These are phyloP conservation scores for Chaetomium fimeti DNA, from an alignment of 495 filamentous ascomycete species.

Conservation along the genomic window DNA sequence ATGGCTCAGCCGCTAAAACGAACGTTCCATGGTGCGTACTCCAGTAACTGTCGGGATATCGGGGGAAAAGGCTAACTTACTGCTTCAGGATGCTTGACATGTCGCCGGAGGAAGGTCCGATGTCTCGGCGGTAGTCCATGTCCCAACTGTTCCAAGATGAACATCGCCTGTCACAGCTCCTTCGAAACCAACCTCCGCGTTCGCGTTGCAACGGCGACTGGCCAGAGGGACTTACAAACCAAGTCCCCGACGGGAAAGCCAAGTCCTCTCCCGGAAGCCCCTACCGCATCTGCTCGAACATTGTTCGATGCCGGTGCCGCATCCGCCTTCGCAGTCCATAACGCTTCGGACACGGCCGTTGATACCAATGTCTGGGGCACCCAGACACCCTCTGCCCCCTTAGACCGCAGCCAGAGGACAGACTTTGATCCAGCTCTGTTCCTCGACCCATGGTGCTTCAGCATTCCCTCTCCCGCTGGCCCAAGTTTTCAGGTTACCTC, in stretches of 20 bases:
- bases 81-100: constrained; percentile 38
- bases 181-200: constrained; percentile 40
- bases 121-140: constrained; percentile 39
- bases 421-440: background rate
- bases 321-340: background rate
- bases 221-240: constrained; percentile 29
- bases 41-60: background rate
- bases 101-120: constrained; percentile 41
- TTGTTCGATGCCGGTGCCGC: background rate
- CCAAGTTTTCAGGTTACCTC: background rate
- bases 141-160: constrained; percentile 38
- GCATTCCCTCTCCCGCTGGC: background rate
- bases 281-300: background rate
- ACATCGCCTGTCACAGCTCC: constrained; percentile 38
- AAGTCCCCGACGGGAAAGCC: background rate
- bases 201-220: constrained; percentile 33
- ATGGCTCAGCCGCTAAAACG: constrained; percentile 35
- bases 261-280: background rate
- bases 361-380: background rate
- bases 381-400: background rate
- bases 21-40: constrained; percentile 36
- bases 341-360: background rate
- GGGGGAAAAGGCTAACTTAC: background rate
- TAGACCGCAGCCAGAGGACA: background rate
- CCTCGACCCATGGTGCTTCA: background rate